These are phyloP conservation scores for Aspergillus bridgeri DNA, from an alignment of 495 filamentous ascomycete genomes.

Conservation along the genomic window DNA sequence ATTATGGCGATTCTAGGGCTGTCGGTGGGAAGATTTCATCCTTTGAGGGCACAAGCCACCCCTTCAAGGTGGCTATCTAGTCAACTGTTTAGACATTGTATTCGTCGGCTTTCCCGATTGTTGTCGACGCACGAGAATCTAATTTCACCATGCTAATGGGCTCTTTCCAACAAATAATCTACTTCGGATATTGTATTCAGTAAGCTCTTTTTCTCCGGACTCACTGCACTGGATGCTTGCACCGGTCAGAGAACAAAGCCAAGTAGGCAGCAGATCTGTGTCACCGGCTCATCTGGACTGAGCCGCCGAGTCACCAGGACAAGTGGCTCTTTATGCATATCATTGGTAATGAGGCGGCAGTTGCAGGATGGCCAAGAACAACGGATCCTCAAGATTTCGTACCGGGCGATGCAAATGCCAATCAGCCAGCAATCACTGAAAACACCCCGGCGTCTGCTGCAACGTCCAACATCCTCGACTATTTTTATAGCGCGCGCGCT, in stretches of 20 bases:
- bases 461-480: neutral
- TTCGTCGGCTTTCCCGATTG: neutral
- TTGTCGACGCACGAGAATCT: neutral
- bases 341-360: neutral
- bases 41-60: conserved; percentile 73
- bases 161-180: too few relatives aligned
- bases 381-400: neutral
- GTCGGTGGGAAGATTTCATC: conserved; percentile 60
- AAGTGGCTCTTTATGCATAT: neutral
- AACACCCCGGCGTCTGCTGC: neutral
- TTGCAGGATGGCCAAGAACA: neutral
- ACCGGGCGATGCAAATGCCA: neutral
- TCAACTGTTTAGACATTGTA: neutral
- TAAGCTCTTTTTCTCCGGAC: neutral
- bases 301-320: neutral
- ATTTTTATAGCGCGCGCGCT: neutral
- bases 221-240: too few relatives aligned
- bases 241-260: too few relatives aligned
- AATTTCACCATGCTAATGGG: neutral
- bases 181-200: neutral
- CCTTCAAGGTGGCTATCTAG: conserved; percentile 50
- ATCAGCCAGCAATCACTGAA: neutral
- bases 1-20: conserved; percentile 80
- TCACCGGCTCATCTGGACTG: neutral
- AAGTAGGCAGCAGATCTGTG: neutral